These are phyloP conservation scores for Pyrenula massariospora DNA, from an alignment of 495 filamentous ascomycete genomes.

Conservation along the genomic window DNA sequence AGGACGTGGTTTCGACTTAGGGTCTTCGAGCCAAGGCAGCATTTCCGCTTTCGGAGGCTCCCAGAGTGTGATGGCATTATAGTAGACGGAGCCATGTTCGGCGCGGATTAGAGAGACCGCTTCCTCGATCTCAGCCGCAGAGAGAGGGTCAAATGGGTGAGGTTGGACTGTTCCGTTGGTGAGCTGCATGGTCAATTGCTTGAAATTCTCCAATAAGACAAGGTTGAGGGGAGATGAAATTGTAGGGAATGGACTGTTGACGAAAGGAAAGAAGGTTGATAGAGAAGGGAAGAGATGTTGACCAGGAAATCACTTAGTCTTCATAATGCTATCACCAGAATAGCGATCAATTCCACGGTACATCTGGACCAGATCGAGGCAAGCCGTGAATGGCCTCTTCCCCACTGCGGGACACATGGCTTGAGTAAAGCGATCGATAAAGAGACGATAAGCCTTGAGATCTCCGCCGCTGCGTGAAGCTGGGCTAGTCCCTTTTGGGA, in stretches of 20 bases:
- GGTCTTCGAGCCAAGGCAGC: conserved; percentile 65
- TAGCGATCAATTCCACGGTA: not conserved
- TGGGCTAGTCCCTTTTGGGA: not conserved
- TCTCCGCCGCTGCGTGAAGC: not conserved
- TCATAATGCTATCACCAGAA: not conserved
- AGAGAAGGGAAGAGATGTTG: not conserved
- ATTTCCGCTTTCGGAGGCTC: conserved; percentile 86
- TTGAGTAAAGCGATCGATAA: not conserved
- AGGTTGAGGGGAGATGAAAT: conserved; percentile 2
- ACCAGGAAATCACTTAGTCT: not conserved
- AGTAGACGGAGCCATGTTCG: conserved; percentile 60
- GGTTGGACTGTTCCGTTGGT: conserved; percentile 40
- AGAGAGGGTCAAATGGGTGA: conserved; percentile 81
- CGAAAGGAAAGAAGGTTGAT: not conserved
- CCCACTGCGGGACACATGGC: not conserved
- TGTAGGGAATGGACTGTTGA: not conserved
- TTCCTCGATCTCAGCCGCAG: conserved; percentile 63
- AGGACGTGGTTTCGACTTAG: conserved; percentile 50
- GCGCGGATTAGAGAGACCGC: conserved; percentile 59
- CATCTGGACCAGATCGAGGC: not conserved
- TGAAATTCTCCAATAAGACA: conserved; percentile 60
- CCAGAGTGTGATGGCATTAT: conserved; percentile 81
- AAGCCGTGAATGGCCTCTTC: not conserved
- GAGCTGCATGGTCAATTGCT: conserved; percentile 56
- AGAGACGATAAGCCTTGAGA: not conserved